phyloP scores from a whole-genome alignment of 2,329 filamentous ascomycete genomes.

The Penicillium janthinellum region DNA sequence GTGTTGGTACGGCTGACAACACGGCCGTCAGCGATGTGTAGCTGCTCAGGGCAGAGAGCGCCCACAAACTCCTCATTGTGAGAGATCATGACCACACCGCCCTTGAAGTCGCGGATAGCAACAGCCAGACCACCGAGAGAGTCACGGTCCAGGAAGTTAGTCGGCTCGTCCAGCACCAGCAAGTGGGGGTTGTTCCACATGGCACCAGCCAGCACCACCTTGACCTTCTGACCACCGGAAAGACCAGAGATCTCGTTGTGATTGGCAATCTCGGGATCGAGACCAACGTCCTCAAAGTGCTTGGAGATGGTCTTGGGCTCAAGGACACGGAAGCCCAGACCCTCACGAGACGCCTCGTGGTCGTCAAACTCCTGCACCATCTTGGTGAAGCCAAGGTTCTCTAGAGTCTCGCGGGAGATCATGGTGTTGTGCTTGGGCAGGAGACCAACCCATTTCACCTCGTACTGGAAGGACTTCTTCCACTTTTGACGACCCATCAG shows the following conservation, averaged over 20 bases:
- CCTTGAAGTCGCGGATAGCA: conserved; percentile 96
- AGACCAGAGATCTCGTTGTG: conserved; percentile 97
- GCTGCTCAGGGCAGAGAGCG: conserved; percentile 92
- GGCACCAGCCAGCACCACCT: conserved; percentile 92
- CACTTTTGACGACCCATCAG: conserved; percentile 96
- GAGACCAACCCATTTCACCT: conserved; percentile 89
- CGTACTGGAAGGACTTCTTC: conserved; percentile 99
- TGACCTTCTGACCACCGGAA: conserved; percentile 97
- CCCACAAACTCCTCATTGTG: conserved; percentile 99
- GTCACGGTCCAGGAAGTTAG: conserved; percentile 98
- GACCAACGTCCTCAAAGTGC: conserved; percentile 95
- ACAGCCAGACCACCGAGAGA: conserved; percentile 96
- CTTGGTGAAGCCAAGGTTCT: conserved; percentile 86
- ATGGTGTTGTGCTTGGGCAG: conserved; percentile 92
- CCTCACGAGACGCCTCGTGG: conserved; percentile 97
- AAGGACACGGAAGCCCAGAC: conserved; percentile 91
- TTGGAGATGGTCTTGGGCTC: conserved; percentile 93
- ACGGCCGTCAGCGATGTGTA: conserved; percentile 86
- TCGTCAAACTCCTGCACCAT: conserved; percentile 97
- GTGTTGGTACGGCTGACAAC: conserved; percentile 81
- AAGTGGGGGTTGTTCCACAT: conserved; percentile 99
- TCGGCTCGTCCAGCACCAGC: conserved; percentile 95
- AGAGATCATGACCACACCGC: conserved; percentile 98
- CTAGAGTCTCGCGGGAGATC: conserved; percentile 88
- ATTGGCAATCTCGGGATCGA: conserved; percentile 97